Evolutionary conservation across 2,329 filamentous ascomycete species (phyloP).

Genomic region (Botrytis squamosa): DNA sequence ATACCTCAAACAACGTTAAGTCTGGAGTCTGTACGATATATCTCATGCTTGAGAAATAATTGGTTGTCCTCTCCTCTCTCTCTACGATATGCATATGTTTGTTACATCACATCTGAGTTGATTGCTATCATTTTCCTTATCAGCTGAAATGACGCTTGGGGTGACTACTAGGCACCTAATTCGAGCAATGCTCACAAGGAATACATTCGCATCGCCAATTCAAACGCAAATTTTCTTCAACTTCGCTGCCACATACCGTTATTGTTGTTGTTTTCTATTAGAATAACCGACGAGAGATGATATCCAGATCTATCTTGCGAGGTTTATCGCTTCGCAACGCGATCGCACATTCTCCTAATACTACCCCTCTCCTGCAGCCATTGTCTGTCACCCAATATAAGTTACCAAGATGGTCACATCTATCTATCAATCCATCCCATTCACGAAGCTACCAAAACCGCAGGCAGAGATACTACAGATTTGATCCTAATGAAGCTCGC

Average conservation of each 20-base stretch:
- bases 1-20: background rate
- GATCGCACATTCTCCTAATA: background rate
- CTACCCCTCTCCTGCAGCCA: background rate
- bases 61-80: background rate
- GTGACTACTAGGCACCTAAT: background rate
- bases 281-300: background rate
- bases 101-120: background rate
- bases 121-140: background rate
- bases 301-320: constrained; percentile 4
- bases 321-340: background rate
- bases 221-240: background rate
- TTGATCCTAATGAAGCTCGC: constrained; percentile 26
- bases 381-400: background rate
- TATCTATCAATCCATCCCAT: background rate
- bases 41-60: background rate
- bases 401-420: background rate
- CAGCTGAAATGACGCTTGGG: background rate
- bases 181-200: background rate
- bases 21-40: background rate
- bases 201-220: background rate
- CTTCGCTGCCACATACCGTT: background rate
- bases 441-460: constrained; percentile 14
- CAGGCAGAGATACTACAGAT: constrained; percentile 24
- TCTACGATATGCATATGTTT: background rate
- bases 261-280: background rate